Conservation (phyloP, 495 filamentous ascomycete species). For the Tuber microsphaerosporum region DNA sequence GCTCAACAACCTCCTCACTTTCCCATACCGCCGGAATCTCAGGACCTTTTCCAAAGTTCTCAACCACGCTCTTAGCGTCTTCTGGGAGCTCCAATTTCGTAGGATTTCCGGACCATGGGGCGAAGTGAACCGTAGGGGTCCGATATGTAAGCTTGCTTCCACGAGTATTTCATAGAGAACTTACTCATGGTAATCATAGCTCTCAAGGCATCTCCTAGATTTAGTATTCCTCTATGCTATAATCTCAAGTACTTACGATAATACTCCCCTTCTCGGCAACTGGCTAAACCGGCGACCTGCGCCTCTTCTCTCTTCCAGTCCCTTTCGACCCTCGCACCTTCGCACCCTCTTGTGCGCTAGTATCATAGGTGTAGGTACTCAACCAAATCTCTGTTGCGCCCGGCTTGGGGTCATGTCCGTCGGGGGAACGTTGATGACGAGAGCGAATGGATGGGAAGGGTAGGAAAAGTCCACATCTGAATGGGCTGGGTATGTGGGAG, state of each 20-base stretch:
- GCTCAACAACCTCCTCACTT: constrained; percentile 39
- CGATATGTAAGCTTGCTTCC: background rate
- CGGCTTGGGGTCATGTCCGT: constrained; percentile 51
- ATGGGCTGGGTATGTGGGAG: constrained; percentile 51
- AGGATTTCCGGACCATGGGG: constrained; percentile 48
- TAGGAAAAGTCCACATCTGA: constrained; percentile 54
- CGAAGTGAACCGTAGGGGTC: constrained; percentile 42
- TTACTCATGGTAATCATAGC: constrained; percentile 56
- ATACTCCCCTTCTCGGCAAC: constrained; percentile 50
- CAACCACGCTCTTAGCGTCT: constrained; percentile 44
- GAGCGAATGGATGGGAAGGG: constrained; percentile 49
- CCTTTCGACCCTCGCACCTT: constrained; percentile 48
- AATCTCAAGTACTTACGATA: constrained; percentile 53
- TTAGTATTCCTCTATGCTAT: constrained; percentile 59
- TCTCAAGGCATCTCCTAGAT: constrained; percentile 46
- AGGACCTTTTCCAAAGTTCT: constrained; percentile 36
- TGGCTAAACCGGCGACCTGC: constrained; percentile 49
- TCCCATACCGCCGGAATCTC: constrained; percentile 48
- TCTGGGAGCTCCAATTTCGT: constrained; percentile 48
- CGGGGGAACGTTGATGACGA: constrained; percentile 53
- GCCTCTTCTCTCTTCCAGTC: constrained; percentile 45
- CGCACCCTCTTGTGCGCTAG: constrained; percentile 47
- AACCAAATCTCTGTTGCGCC: constrained; percentile 58
- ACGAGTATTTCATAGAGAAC: constrained; percentile 30
- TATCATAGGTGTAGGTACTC: constrained; percentile 49